Conservation (phyloP, 2,329 filamentous ascomycete species). For the Fusarium sp. region DNA sequence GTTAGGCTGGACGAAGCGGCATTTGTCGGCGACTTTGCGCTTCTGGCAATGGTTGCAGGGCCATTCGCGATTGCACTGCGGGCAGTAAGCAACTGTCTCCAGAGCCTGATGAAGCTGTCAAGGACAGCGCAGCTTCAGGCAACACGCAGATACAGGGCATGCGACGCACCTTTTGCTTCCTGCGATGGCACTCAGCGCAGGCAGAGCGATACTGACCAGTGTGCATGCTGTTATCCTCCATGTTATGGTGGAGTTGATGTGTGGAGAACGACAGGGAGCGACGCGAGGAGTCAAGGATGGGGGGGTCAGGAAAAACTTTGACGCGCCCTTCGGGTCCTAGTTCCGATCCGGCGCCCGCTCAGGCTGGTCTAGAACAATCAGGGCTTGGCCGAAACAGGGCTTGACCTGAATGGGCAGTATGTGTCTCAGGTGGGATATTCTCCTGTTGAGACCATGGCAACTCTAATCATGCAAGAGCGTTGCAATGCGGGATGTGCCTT, state of each 20-base stretch:
- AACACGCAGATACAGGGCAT: neutral
- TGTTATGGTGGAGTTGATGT: conserved; percentile 40
- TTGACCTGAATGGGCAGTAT: conserved; percentile 9
- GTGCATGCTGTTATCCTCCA: conserved; percentile 56
- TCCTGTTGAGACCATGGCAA: too few relatives aligned
- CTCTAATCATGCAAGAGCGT: too few relatives aligned
- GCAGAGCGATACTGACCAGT: conserved; percentile 53
- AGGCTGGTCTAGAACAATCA: neutral
- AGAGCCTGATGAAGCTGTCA: conserved; percentile 42
- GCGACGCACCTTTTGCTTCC: conserved; percentile 53
- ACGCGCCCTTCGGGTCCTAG: conserved; percentile 13
- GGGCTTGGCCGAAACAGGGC: neutral
- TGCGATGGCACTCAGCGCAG: conserved; percentile 58
- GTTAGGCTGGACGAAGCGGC: conserved; percentile 47
- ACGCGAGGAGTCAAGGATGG: conserved; percentile 28
- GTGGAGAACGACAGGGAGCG: conserved; percentile 39
- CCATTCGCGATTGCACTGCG: conserved; percentile 53
- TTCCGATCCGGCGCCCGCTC: conserved; percentile 2
- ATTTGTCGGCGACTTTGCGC: conserved; percentile 52
- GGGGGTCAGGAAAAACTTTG: conserved; percentile 35
- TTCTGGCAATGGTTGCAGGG: conserved; percentile 55
- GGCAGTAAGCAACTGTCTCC: conserved; percentile 44
- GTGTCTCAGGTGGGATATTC: conserved; percentile 4
- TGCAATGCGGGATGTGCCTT: too few relatives aligned
- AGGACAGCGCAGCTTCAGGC: neutral